These are phyloP conservation scores for Fimicolochytrium jonesii DNA, from an alignment of 192 early-diverging fungal species.

Conservation along the genomic window DNA sequence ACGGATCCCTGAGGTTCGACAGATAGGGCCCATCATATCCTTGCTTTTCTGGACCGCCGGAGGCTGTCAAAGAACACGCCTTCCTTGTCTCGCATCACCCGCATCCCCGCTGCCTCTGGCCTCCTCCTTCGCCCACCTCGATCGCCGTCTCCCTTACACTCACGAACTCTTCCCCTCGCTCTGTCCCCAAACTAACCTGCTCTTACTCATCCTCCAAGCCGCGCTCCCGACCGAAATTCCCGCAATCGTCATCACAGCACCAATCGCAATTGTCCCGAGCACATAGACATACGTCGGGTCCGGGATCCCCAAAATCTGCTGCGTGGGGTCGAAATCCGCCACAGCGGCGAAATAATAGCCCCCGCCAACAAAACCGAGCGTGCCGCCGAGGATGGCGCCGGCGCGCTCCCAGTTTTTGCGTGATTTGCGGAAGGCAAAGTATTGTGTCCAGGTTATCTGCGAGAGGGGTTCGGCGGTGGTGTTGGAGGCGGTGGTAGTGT, in stretches of 20 bases:
- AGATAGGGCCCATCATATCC: not conserved
- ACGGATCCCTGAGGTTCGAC: no score
- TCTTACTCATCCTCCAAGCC: slow-evolving; percentile 34
- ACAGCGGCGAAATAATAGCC: slow-evolving; percentile 42
- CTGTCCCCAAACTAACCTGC: no score
- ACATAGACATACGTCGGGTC: slow-evolving; percentile 36
- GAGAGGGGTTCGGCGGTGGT: no score
- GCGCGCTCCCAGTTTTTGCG: slow-evolving; percentile 29
- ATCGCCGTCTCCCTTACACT: no score
- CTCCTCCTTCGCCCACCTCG: no score
- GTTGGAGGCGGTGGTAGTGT: no score
- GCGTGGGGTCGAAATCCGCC: slow-evolving; percentile 45
- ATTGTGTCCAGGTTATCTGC: slow-evolving; percentile 42
- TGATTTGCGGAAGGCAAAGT: slow-evolving; percentile 35
- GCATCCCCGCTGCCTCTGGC: no score
- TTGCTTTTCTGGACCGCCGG: no score
- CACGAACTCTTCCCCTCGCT: no score
- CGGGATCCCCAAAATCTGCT: slow-evolving; percentile 33
- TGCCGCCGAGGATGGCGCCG: slow-evolving; percentile 13
- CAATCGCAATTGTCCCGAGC: slow-evolving; percentile 32
- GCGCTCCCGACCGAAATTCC: slow-evolving; percentile 28
- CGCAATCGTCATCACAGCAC: slow-evolving; percentile 5
- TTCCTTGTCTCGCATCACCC: no score
- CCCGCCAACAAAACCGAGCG: slow-evolving; percentile 26
- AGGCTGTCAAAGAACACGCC: no score